Base-by-base conservation (phyloP, 2,329 filamentous ascomycete species). In the Cytospora chrysosperma region DNA sequence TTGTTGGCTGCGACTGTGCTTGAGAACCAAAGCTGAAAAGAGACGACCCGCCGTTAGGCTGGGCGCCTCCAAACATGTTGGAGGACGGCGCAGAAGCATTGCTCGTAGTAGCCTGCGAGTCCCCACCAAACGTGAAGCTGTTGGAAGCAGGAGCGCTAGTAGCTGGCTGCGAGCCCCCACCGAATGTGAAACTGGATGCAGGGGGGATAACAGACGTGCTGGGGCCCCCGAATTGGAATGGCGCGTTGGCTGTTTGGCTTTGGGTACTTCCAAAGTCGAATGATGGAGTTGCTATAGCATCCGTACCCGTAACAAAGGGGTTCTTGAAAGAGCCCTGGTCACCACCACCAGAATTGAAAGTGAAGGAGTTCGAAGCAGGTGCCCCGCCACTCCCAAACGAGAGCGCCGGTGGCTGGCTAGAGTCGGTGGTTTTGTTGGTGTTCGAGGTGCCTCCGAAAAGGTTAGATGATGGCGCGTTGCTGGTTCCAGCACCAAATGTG, bases 21-120 rank as follows among this genome's bases (percentile, higher is more conserved):
- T 61, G 59, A 12, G 62, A 30, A n/a, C 75, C 74, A 68, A 81
- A 81, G 61, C 65, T 75, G 67, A 80, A 80, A 65, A 74, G 67
- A 61, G 63, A 61, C 15, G 65, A 65, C 27, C 70, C 70, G 43
- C 73, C 72, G 17, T 71, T 62, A 27, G 62, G 65, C 59, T 67
- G 65, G 10, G 63, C 47, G 8, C 47, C 65, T 26, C 65, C 65
- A 27, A 67, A 67, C 13, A 51, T 58, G 53, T 65, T 65, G 21
- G 30, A 54, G 17, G 49, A 53, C 13, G 57, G 37, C n/a, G 61
- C 28, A 51, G 65, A 40, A 13, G 49, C 59, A 24, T 55, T 61
- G 27, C 27, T 61, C 26, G 59, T 34, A 9, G 59, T 21, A 9
- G 59, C n/a, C 40, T 61, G 59, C 40, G 59, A 61, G 40, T 61